phyloP scores from a whole-genome alignment of 2,329 filamentous ascomycete species.

The Penicillium expansum region DNA sequence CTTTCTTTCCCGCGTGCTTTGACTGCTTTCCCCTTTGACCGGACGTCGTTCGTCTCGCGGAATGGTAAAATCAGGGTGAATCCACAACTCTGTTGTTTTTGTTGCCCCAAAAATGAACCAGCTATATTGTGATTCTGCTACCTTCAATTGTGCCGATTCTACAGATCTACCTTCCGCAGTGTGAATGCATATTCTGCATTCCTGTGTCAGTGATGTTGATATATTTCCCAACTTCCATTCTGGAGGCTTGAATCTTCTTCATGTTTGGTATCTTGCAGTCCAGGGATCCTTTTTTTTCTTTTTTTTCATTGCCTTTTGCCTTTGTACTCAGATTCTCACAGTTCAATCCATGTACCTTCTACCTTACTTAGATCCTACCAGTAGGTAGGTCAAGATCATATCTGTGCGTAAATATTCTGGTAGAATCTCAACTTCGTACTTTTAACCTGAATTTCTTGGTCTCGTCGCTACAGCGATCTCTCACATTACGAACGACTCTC shows the following conservation, averaged over 20 bases:
- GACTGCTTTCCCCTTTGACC: constrained; percentile 5
- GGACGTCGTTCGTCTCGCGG: constrained; percentile 11
- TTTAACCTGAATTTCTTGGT: background rate
- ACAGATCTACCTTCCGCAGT: constrained; percentile 2
- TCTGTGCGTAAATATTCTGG: background rate
- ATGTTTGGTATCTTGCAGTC: constrained; percentile 19
- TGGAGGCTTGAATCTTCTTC: constrained; percentile 11
- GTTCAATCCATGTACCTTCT: constrained; percentile 28
- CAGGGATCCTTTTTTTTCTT: constrained; percentile 10
- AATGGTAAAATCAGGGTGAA: constrained; percentile 10
- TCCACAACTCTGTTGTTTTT: background rate
- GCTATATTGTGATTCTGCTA: constrained; percentile 1
- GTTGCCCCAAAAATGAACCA: background rate
- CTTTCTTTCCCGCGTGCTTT: constrained; percentile 15
- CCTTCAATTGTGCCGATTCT: background rate
- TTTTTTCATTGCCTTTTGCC: constrained; percentile 4
- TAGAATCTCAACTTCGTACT: background rate
- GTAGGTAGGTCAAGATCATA: background rate
- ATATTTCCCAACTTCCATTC: constrained; percentile 1
- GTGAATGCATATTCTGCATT: constrained; percentile 1
- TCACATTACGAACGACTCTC: background rate
- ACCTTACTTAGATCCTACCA: background rate
- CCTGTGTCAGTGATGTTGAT: constrained; percentile 6
- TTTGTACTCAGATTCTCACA: constrained; percentile 21
- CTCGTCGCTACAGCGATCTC: background rate